Base-by-base conservation (phyloP, 2,329 filamentous ascomycete genomes). In the Mollisiaceae sp. region DNA sequence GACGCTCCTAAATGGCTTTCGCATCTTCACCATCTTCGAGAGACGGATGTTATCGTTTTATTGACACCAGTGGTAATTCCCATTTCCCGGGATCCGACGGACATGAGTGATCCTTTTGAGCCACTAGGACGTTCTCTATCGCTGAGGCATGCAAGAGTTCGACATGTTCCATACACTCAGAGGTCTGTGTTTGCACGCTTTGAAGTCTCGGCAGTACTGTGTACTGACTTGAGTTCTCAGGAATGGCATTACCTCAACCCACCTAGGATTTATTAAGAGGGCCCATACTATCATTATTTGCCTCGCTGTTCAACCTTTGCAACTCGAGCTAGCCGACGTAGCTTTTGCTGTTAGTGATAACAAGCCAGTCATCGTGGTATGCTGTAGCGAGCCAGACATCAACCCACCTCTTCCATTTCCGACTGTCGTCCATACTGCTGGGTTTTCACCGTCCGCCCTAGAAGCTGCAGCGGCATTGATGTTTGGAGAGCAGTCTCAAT, bases 151-250 rank as follows among this genome's bases (percentile, higher is more conserved):
- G 78, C 82, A 2, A 82, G 82, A 75, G 82, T 93, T 67, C 86
- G 89, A 22, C 91, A 93, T 74, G 86, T 92, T 52, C 90, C 91
- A 6, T 94, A 92, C 72, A 86, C 87, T 5, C 84, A 86, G 56
- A 82, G 82, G 60, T 73, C 24, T 58, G 63, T 14, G 39, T 47
- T 27, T 27, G 6, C 24, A 54, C 2, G 1, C n/a, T 54, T 54
- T 12, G 22, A 32, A 18, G 32, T 18, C 24, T 35, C 15, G 18
- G 38, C 15, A 8, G n/a, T 32, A 6, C 22, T 45, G n/a, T 12
- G 11, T 65, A 41, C 63, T 69, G 22, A 71, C 39, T 27, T n/a
- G 47, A 15, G 43, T 20, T 12, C 12, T 9, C 38, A 74, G 70
- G 55, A 71, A 74, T 63, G 74, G 74, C 83, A 85, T 54, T 88